Conservation (phyloP, 2,329 filamentous ascomycete genomes). For the Neonectria faginata region DNA sequence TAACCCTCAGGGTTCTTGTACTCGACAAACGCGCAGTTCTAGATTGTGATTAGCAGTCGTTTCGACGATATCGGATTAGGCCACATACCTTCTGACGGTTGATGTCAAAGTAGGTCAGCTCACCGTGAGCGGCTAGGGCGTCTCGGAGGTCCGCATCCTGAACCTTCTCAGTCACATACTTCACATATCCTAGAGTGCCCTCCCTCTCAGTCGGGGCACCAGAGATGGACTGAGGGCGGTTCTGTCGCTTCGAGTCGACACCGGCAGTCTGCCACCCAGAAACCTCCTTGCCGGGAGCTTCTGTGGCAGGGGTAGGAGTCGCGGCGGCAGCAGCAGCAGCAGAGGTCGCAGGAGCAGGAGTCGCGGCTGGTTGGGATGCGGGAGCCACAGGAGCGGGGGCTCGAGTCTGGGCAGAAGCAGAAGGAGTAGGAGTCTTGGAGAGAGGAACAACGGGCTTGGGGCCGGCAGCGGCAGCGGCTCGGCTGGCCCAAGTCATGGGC, state of each 20-base stretch:
- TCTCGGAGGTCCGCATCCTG: slow-evolving; percentile 77
- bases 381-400: slow-evolving; percentile 58
- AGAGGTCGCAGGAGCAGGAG: slow-evolving; percentile 55
- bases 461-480: slow-evolving; percentile 69
- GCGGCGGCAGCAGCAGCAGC: slow-evolving; percentile 56
- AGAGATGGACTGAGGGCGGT: slow-evolving; percentile 75
- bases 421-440: slow-evolving; percentile 68
- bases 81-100: slow-evolving; percentile 83
- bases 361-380: slow-evolving; percentile 52
- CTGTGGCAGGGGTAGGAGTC: slow-evolving; percentile 54
- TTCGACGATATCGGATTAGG: not conserved
- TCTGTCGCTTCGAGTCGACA: slow-evolving; percentile 85
- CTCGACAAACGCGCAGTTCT: slow-evolving; percentile 98
- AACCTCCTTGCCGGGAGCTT: slow-evolving; percentile 62
- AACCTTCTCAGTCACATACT: slow-evolving; percentile 93
- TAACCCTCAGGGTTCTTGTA: slow-evolving; percentile 86
- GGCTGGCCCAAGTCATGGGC: slow-evolving; percentile 82
- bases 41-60: slow-evolving; percentile 37
- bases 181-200: slow-evolving; percentile 87
- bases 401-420: slow-evolving; percentile 61
- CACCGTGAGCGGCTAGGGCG: slow-evolving; percentile 77
- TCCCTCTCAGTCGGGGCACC: slow-evolving; percentile 75
- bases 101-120: slow-evolving; percentile 79
- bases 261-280: slow-evolving; percentile 86
- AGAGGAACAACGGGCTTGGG: slow-evolving; percentile 65